Percentiles rank a stretch among this genome's conserved stretches.
These are phyloP conservation scores for Persicaria tinctoria DNA, from an alignment of 148 eudicot species.

Conservation along the genomic window DNA sequence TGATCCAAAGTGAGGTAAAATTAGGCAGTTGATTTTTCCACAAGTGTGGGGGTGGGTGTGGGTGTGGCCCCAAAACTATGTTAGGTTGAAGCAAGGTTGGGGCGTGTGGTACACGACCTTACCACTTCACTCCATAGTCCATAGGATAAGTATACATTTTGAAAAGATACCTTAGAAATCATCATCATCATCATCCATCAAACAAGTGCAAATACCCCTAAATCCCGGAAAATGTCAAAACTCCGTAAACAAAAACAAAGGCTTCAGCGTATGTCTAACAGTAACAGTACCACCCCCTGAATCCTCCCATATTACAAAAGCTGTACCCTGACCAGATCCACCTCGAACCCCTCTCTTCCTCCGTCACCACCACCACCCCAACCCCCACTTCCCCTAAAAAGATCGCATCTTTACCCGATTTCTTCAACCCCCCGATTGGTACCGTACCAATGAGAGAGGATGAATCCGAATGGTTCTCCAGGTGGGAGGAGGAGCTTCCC, in stretches of 20 bases:
- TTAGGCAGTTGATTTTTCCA: background rate
- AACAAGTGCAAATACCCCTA: background rate
- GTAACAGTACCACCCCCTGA: background rate
- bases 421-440: background rate
- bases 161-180: no score
- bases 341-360: conserved; percentile 76
- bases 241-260: background rate
- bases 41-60: background rate
- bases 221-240: background rate
- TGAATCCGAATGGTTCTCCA: conserved; percentile 73
- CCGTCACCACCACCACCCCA: background rate
- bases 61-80: background rate
- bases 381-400: background rate
- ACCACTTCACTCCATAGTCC: background rate
- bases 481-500: conserved; percentile 66
- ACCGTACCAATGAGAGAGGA: conserved; percentile 51
- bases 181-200: no score
- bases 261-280: background rate
- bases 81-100: background rate
- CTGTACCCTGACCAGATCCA: conserved; percentile 39
- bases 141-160: background rate
- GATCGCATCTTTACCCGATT: background rate
- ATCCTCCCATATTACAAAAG: background rate
- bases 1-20: no score
- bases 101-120: background rate